Percentiles rank a stretch among this genome's conserved stretches.
Conservation (phyloP, 2,329 filamentous ascomycete species). For the Fusarium domesticum region DNA sequence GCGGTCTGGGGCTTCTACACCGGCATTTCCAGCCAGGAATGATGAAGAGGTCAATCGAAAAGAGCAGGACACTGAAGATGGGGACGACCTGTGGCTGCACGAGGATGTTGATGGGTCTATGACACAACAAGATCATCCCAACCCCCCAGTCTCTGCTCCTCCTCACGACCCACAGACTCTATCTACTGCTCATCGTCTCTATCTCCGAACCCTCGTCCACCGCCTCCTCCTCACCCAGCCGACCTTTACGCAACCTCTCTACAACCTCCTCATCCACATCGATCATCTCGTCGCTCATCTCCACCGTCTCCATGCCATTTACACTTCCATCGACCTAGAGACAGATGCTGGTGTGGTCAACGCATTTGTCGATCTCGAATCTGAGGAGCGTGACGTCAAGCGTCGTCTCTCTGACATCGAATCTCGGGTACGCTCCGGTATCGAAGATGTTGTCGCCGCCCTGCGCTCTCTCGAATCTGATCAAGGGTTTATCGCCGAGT, state of each 20-base stretch:
- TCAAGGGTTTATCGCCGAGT: slow-evolving; percentile 43
- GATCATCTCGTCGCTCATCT: slow-evolving; percentile 79
- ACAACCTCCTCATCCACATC: slow-evolving; percentile 67
- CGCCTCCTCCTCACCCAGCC: slow-evolving; percentile 64
- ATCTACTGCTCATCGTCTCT: slow-evolving; percentile 72
- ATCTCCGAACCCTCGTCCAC: slow-evolving; percentile 66
- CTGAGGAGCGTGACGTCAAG: slow-evolving; percentile 69
- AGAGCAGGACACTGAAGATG: slow-evolving; percentile 17
- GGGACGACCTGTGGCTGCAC: slow-evolving; percentile 32
- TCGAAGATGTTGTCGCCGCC: slow-evolving; percentile 63
- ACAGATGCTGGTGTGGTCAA: slow-evolving; percentile 78
- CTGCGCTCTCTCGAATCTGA: slow-evolving; percentile 47
- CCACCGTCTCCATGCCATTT: slow-evolving; percentile 70
- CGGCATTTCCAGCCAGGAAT: slow-evolving; percentile 12
- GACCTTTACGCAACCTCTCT: slow-evolving; percentile 62
- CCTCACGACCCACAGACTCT: slow-evolving; percentile 80
- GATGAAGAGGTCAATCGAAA: slow-evolving; percentile 8
- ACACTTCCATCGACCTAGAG: slow-evolving; percentile 76
- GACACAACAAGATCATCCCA: slow-evolving; percentile 20
- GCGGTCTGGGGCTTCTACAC: slow-evolving; percentile 25
- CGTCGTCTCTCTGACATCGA: slow-evolving; percentile 63
- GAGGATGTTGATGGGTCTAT: slow-evolving; percentile 9
- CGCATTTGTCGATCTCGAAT: slow-evolving; percentile 65
- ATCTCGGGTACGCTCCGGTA: slow-evolving; percentile 61
- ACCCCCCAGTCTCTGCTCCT: slow-evolving; percentile 21